A percentile compares a stretch with the other conserved stretches of the same genome.
These are phyloP conservation scores for Salicornia ramosissima DNA, from an alignment of 148 eudicot species.

Conservation along the genomic window DNA sequence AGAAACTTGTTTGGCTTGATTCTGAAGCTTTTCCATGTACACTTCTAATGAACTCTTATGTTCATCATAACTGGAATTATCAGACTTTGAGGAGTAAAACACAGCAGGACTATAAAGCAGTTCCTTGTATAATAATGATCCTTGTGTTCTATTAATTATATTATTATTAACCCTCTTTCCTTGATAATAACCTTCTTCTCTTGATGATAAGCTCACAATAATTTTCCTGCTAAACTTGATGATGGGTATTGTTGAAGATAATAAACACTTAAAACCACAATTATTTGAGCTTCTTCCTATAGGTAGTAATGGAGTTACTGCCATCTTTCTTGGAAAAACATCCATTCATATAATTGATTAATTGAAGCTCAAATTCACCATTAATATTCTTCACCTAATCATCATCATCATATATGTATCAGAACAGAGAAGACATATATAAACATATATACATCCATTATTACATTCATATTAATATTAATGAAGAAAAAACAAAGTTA, in stretches of 20 bases:
- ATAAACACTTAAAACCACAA: constrained; percentile 20
- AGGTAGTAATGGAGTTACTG: constrained; percentile 32
- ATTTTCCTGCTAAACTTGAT: constrained; percentile 14
- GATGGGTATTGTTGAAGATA: constrained; percentile 16
- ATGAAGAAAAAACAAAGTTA: too few relatives aligned
- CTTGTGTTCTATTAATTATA: constrained; percentile 7
- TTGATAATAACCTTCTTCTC: constrained; percentile 13
- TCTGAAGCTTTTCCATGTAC: constrained; percentile 42
- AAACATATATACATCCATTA: not conserved
- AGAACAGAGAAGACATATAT: not conserved
- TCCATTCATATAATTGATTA: too few relatives aligned
- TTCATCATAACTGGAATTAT: constrained; percentile 32
- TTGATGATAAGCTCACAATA: not conserved
- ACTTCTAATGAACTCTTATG: constrained; percentile 45
- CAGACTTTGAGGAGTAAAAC: constrained; percentile 28
- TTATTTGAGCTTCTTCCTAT: constrained; percentile 23
- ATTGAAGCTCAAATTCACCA: too few relatives aligned
- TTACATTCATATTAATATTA: too few relatives aligned
- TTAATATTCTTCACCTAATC: constrained; percentile 1
- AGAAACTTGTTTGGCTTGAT: constrained; percentile 25
- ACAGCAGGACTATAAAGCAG: constrained; percentile 13
- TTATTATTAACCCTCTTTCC: not conserved
- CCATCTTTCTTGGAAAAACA: constrained; percentile 33
- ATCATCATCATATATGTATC: too few relatives aligned
- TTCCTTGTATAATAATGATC: constrained; percentile 17